A percentile compares a stretch with the other conserved stretches of the same genome.
phyloP scores from a whole-genome alignment of 1,139 yeast genomes.

The Lodderomyces margitis region DNA sequence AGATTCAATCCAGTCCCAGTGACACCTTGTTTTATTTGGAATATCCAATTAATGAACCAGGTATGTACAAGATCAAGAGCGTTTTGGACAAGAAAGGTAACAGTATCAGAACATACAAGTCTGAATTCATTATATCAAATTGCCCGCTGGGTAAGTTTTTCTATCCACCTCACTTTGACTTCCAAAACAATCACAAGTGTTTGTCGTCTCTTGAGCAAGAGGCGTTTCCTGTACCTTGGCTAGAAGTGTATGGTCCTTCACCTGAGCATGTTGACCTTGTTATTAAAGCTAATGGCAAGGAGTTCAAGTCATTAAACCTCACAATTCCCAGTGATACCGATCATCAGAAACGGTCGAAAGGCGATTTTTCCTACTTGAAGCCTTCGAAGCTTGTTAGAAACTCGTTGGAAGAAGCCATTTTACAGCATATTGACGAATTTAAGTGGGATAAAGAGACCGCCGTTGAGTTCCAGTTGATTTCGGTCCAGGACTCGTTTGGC shows the following conservation, averaged over 20 bases:
- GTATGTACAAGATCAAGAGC: constrained; percentile 64
- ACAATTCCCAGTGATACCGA: constrained; percentile 18
- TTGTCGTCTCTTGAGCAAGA: constrained; percentile 45
- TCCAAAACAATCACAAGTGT: constrained; percentile 51
- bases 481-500: constrained; percentile 75
- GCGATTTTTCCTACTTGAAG: constrained; percentile 24
- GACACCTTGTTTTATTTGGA: constrained; percentile 45
- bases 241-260: constrained; percentile 68
- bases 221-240: constrained; percentile 45
- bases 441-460: constrained; percentile 47
- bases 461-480: constrained; percentile 63
- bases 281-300: constrained; percentile 52
- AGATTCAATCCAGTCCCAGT: constrained; percentile 20
- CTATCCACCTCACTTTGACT: constrained; percentile 27
- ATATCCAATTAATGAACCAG: constrained; percentile 65
- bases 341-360: constrained; percentile 1
- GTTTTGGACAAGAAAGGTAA: constrained; percentile 67
- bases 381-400: constrained; percentile 31
- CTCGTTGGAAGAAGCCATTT: constrained; percentile 34
- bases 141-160: constrained; percentile 72
- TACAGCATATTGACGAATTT: constrained; percentile 25
- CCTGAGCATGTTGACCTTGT: constrained; percentile 68
- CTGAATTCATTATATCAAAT: constrained; percentile 63
- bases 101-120: constrained; percentile 60
- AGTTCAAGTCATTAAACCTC: constrained; percentile 22